A percentile compares a stretch with the other conserved stretches of the same genome.
phyloP scores from a whole-genome alignment of 2,329 filamentous ascomycete species.

The Cercospora zeina region DNA sequence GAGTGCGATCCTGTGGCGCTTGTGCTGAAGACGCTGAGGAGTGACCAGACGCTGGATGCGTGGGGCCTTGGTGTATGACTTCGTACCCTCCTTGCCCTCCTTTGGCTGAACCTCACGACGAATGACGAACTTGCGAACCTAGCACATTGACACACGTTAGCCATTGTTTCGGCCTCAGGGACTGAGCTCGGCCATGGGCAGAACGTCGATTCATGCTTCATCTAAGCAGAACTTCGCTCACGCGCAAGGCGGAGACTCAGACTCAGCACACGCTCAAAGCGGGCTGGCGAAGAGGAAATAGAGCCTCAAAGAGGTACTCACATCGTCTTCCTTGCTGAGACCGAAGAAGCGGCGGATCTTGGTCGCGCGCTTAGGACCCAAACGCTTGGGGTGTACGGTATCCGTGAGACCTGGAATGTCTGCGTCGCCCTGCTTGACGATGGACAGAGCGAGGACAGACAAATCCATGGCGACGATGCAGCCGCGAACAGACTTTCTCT shows the following conservation, averaged over 20 bases:
- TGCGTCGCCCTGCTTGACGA: slow-evolving; percentile 96
- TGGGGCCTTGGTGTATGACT: slow-evolving; percentile 99
- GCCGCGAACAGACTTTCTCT: slow-evolving; percentile 98
- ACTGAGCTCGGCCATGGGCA: slow-evolving; percentile 22
- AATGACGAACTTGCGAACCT: slow-evolving; percentile 99
- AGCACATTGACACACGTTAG: slow-evolving; percentile 42
- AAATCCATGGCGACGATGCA: slow-evolving; percentile 98
- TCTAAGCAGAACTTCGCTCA: slow-evolving; percentile 20
- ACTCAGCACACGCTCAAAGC: slow-evolving; percentile 22
- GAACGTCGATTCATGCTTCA: slow-evolving; percentile 8
- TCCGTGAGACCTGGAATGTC: slow-evolving; percentile 97
- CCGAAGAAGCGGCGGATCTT: slow-evolving; percentile 99
- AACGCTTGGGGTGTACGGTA: slow-evolving; percentile 96
- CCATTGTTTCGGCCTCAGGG: slow-evolving; percentile 39
- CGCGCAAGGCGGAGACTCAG: slow-evolving; percentile 21
- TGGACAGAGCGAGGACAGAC: slow-evolving; percentile 86
- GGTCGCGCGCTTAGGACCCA: slow-evolving; percentile 98
- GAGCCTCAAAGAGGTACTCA: slow-evolving; percentile 63
- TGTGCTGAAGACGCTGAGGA: slow-evolving; percentile 99
- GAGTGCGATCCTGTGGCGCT: slow-evolving; percentile 95
- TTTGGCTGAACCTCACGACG: slow-evolving; percentile 96
- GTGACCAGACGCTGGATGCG: slow-evolving; percentile 99
- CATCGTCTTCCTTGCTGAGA: slow-evolving; percentile 99
- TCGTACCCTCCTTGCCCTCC: slow-evolving; percentile 80
- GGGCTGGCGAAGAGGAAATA: slow-evolving; percentile 60